Conservation (phyloP, 306 rosid species). For the Amphicarpaea edgeworthii region DNA sequence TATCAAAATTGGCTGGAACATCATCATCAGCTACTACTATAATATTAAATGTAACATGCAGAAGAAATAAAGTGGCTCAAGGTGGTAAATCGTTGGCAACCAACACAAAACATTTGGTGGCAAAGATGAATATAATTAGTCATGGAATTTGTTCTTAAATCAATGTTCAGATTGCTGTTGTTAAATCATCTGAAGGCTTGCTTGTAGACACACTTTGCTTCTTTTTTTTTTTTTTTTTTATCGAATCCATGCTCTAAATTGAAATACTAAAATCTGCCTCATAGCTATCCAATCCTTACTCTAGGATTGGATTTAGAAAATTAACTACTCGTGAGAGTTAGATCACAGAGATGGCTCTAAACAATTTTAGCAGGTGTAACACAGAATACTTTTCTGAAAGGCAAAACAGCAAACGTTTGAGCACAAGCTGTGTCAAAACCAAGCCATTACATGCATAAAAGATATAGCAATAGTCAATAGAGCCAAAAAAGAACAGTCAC, state of each 20-base stretch:
- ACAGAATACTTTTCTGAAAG: not conserved
- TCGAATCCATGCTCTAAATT: not conserved
- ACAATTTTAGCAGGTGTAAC: not conserved
- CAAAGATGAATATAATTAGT: not conserved
- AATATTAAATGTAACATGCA: not conserved
- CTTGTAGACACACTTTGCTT: not conserved
- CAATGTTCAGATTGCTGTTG: not conserved
- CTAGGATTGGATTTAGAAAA: not conserved
- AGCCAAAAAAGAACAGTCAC: too few species aligned
- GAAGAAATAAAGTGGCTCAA: not conserved
- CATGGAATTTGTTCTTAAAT: not conserved
- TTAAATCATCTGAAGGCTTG: not conserved
- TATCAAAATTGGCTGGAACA: conserved; percentile 4
- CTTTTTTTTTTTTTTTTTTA: too few species aligned
- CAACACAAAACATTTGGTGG: not conserved
- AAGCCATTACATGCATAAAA: too few species aligned
- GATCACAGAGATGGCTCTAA: not conserved
- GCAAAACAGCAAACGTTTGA: too few species aligned
- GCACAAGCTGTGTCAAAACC: too few species aligned
- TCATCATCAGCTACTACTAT: not conserved
- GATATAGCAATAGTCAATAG: too few species aligned
- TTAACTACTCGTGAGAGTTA: not conserved
- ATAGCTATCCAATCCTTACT: not conserved
- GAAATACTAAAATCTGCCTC: not conserved
- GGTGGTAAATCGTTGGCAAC: not conserved